Base-by-base conservation (phyloP, 148 eudicot genomes). In the Cornus controversa region DNA sequence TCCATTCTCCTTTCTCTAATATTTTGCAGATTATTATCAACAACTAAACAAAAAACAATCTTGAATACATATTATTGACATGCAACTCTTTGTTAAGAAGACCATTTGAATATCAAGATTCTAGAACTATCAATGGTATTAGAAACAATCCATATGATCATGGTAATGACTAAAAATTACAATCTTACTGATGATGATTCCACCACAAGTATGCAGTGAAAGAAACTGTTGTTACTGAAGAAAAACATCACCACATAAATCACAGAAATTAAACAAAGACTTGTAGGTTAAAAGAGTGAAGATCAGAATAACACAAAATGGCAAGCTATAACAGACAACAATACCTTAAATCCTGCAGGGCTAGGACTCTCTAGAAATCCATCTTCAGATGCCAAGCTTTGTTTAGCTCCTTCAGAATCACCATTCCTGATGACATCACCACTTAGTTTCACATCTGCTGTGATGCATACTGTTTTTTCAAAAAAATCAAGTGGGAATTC, bases 401-500 rank as follows among this genome's bases (percentile, higher is more conserved):
- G 98, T 87, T 92, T 96, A 69, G 99, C 98, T 73, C 91, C 95
- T 72, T 96, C 99, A 54, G 96, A 96, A 71, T 93, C 99, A 63
- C 92, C 93, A 86, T 92, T 96, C 74, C 97, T 89, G 78, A 96
- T 87, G 76, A 91, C 95, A 80, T 96, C 99, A 80, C 99, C 94
- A 81, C 92, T 85, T 69, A 96, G 77, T 81, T 93, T 96, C 68
- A 96, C 96, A 79, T 93, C 99, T 54, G 88, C 82, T 60, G 99
- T 96, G 73, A 96, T 93, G 80, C 98, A 93, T 42, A 91, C 84
- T 67, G 98, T 86, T 82, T 90, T 93, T 86, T 96, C 99, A 90
- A 96, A 96, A 84, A 96, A 96, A 84, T 96, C 99, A 75, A 96
- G 94, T 54, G 98, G 92, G 76, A 96, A 96, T 83, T 96, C 99